Evolutionary conservation across 2,329 filamentous ascomycete genomes (phyloP), one percentile per base, ranked within the genome.

Genomic region (Chaetomiaceae sp.): DNA sequence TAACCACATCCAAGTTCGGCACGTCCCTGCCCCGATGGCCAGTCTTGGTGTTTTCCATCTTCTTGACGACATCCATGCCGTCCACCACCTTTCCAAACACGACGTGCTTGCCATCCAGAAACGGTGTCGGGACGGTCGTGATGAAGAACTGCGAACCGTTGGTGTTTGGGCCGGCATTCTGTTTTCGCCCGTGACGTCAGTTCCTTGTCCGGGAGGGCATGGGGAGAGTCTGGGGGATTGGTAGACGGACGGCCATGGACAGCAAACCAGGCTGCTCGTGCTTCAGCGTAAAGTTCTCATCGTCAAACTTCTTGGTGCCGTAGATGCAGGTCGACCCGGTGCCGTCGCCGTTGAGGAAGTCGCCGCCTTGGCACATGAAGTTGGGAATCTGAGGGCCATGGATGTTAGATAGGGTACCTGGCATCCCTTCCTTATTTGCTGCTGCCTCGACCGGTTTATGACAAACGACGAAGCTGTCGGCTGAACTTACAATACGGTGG

Each of bases 81-180:
- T 91, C 87, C 39, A 89, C 76, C 2, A 97, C 92, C 66, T 87
- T 85, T 44, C 93, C 93, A 62, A 97, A 97, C 16, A 97, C 91
- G 50, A 96, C 90, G 68, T 99, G 93, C 72, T 97, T 97, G 64
- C 80, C 81, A 70, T 97, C 87, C 21, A 99, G 74, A 65, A 95
- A 95, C 2, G 89, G 89, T 0, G 92, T 93, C 5, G 87, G 77
- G 2, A 86, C 86, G 0, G 88, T 93, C 2, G 91, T 96, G 73
- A 97, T 92, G 77, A 99, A 99, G 76, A 99, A 99, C 66, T 97
- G 93, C 53, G 83, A 90, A 33, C 93, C 93, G 68, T 97, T 97
- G 58, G 88, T 92, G 70, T 96, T 87, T 48, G 88, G 87, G 1
- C 92, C 92, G 23, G 87, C 87, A 67, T 96, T 96, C 86, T 93